A percentile compares a stretch with the other conserved stretches of the same genome.
phyloP scores from a whole-genome alignment of 2,329 filamentous ascomycete genomes.

The Neonectria faginata region DNA sequence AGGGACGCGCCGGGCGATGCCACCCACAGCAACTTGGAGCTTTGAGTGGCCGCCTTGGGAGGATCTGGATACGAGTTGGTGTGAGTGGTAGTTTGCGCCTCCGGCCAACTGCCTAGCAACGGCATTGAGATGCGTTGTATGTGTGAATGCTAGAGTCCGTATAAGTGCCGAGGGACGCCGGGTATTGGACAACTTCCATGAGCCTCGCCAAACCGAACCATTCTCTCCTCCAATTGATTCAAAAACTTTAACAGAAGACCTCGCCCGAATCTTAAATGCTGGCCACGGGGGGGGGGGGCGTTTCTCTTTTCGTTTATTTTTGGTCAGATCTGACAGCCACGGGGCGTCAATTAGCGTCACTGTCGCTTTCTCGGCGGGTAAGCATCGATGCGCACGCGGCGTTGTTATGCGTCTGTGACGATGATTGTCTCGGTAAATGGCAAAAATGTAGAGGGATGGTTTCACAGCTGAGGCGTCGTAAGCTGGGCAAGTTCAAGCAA shows the following conservation, averaged over 20 bases:
- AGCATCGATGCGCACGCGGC: background rate
- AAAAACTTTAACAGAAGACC: no score
- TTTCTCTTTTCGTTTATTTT: conserved; percentile 3
- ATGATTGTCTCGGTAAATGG: background rate
- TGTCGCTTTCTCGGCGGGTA: background rate
- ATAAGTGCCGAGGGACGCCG: background rate
- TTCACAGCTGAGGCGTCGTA: background rate
- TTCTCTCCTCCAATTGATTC: background rate
- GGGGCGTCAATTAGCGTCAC: conserved; percentile 45
- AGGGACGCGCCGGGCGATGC: background rate
- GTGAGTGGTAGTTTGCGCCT: background rate
- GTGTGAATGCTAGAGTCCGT: background rate
- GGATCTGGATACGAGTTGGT: background rate
- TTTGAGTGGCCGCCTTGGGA: background rate
- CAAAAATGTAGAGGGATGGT: background rate
- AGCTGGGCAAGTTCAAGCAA: background rate
- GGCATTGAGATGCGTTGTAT: no score
- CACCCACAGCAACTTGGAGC: background rate
- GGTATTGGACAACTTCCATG: no score
- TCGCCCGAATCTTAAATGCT: background rate
- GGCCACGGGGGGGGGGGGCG: background rate
- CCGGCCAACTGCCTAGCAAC: no score
- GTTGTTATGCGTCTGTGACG: background rate
- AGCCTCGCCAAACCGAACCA: no score
- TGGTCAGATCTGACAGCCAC: conserved; percentile 14